A percentile compares a stretch with the other conserved stretches of the same genome.
phyloP scores from a whole-genome alignment of 2,329 filamentous ascomycete genomes.

The Sarocladium strictum region DNA sequence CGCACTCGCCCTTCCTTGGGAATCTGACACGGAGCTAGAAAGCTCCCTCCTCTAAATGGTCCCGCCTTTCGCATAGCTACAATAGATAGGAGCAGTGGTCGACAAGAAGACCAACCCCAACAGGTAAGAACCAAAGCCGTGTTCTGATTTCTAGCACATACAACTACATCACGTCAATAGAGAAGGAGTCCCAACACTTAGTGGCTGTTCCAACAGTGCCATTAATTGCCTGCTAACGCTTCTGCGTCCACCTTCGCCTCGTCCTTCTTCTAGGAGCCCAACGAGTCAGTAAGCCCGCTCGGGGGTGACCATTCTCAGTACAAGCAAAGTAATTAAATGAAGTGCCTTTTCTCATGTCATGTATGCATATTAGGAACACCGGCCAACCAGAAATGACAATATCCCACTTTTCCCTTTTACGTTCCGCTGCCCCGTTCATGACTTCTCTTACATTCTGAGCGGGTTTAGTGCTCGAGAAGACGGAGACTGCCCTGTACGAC shows the following conservation, averaged over 20 bases:
- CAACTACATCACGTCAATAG: no score
- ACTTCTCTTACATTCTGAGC: not conserved
- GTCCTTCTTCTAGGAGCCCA: not conserved
- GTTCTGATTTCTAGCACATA: no score
- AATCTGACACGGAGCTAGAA: no score
- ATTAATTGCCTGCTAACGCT: not conserved
- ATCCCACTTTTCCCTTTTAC: not conserved
- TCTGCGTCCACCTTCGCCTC: not conserved
- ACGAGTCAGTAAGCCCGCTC: not conserved
- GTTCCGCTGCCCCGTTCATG: not conserved
- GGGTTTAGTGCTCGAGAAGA: conserved; percentile 56
- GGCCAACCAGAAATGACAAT: not conserved
- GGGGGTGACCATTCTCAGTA: not conserved
- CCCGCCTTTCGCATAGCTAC: no score
- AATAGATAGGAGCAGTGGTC: no score
- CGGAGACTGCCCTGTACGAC: conserved; percentile 95
- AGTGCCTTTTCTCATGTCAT: conserved; percentile 9
- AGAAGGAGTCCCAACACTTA: no score
- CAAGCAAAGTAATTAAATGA: not conserved
- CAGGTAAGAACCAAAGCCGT: no score
- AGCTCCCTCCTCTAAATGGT: no score
- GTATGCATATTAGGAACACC: conserved; percentile 9
- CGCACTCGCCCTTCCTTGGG: no score
- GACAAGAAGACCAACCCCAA: no score
- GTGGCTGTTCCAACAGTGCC: not conserved